Evolutionary conservation across 345 rosid genomes (phyloP).

Genomic region (Cochlearia excelsa): DNA sequence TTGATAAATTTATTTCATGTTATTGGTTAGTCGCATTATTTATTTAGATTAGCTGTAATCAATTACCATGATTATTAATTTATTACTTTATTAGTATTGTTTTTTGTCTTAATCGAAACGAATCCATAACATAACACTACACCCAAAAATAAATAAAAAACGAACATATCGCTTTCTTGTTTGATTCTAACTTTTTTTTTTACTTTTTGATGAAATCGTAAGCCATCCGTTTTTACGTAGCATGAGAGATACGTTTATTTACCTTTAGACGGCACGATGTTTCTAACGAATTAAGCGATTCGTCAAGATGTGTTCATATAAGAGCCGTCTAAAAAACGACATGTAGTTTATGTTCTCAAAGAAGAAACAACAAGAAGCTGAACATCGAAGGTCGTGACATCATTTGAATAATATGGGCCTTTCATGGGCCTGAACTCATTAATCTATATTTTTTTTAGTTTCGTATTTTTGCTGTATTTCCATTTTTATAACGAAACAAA

Average conservation of each 20-base stretch:
- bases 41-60: not conserved
- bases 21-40: not conserved
- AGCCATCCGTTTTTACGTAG: conserved; percentile 19
- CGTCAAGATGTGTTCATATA: not conserved
- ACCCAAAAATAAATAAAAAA: conserved; percentile 19
- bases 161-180: conserved; percentile 5
- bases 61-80: not conserved
- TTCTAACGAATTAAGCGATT: not conserved
- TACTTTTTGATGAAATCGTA: conserved; percentile 11
- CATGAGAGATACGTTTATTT: conserved; percentile 1
- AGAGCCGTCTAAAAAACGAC: conserved; percentile 10
- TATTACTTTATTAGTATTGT: conserved; percentile 2
- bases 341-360: not conserved
- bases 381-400: conserved; percentile 14
- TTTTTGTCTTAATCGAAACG: conserved; percentile 24
- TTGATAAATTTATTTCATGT: not conserved
- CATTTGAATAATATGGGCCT: not conserved
- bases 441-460: no score
- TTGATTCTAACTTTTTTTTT: conserved; percentile 5
- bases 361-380: not conserved
- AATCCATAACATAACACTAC: conserved; percentile 17
- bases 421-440: not conserved
- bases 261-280: conserved; percentile 17
- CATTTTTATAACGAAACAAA: no score
- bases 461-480: no score